Evolutionary conservation across 257 asterid species (phyloP).

Genomic region (Striga asiatica): DNA sequence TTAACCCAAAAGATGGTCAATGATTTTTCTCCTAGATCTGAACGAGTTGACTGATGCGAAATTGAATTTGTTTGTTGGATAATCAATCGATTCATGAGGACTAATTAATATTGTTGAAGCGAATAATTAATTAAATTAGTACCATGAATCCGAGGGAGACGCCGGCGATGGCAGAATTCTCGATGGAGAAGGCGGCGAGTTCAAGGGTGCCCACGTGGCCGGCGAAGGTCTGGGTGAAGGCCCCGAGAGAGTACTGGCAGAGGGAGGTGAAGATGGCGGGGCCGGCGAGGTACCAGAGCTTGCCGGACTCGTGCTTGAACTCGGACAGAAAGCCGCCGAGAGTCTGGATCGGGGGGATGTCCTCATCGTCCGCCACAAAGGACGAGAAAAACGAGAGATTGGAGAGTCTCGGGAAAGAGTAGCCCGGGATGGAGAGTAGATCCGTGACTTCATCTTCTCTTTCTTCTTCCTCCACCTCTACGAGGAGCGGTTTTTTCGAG

Average conservation of each 20-base stretch:
- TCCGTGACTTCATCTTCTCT: background rate
- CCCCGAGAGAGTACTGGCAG: slow-evolving; percentile 24
- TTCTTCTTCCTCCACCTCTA: background rate
- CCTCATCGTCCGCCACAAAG: slow-evolving; percentile 11
- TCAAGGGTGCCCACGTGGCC: slow-evolving; percentile 21
- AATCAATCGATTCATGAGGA: too few species aligned
- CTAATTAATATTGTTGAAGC: too few species aligned
- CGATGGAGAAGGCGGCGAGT: slow-evolving; percentile 21
- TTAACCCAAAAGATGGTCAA: too few species aligned
- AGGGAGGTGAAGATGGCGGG: slow-evolving; percentile 23
- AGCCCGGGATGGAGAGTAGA: background rate
- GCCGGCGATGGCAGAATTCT: slow-evolving; percentile 14
- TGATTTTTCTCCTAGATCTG: too few species aligned
- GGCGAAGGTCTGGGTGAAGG: slow-evolving; percentile 13
- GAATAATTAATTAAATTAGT: background rate
- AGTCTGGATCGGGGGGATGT: slow-evolving; percentile 12
- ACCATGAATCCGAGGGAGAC: slow-evolving; percentile 17
- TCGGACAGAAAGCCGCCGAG: background rate
- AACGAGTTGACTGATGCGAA: too few species aligned
- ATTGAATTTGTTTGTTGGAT: too few species aligned
- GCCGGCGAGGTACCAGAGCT: slow-evolving; percentile 19
- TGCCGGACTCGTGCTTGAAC: slow-evolving; percentile 12
- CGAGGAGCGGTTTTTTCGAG: slow-evolving; percentile 13
- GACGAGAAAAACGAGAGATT: slow-evolving; percentile 6
- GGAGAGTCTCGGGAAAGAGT: background rate